Base-by-base conservation (phyloP, 83 land plant genomes). In the Isoetes engelmannii region DNA sequence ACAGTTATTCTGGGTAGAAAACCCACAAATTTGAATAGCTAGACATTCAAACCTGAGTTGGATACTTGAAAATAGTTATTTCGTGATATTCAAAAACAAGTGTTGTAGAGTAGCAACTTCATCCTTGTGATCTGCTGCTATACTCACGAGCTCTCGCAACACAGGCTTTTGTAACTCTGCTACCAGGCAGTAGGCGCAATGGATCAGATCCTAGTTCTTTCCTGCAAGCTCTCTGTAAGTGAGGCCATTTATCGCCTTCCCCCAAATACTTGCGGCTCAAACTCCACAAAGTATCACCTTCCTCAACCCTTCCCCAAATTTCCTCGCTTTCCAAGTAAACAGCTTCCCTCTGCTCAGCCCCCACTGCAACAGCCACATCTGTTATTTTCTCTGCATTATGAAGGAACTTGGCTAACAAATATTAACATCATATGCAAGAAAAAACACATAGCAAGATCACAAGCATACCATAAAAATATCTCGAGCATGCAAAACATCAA, bases 271-370 rank as follows among this genome's bases (percentile, higher is more conserved):
- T 48, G 46, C 67, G 72, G 57, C 75, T 73, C 57, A 73, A 44
- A 19, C 72, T 53, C 75, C 75, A 73, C 8, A 73, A 10, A 48
- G 75, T 73, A 59, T 73, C 75, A 44, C 75, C 75, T 5, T 73
- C 75, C 45, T 73, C 54, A 6, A 73, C 68, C 45, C 75, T 10
- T 4, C 73, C 73, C 75, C 75, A 73, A 18, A n/a, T 51, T 13
- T 73, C 72, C 13, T 50, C 37, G 46, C 45, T 73, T 59, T 66
- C 49, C 9, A 73, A 66, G 7, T 45, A 18, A 17, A 73, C 54
- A 4, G 75, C 75, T 43, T 73, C 75, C 13, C 72, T 19, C 12
- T 66, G 72, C 15, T 73, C 75, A 17, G 72, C 41, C 4, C 75
- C 75, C 17, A 67, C 72, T 7, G 75, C 75, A 4, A 12, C 72